phyloP scores from a whole-genome alignment of 768 basidiomycete species.

The Royoungia palumana region DNA sequence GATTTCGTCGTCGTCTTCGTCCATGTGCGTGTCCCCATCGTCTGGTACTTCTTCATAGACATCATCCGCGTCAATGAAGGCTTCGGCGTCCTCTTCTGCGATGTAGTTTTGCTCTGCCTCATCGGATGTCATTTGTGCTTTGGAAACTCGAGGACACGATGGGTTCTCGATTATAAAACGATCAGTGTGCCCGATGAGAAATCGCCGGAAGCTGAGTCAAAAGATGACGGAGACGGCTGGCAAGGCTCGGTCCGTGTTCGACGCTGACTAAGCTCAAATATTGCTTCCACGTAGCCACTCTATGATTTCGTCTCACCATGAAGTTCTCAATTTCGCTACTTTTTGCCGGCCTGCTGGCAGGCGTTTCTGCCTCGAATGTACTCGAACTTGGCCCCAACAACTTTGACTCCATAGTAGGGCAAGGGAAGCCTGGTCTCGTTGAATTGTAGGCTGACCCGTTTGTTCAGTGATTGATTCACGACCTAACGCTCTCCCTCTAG shows the following conservation, averaged over 20 bases:
- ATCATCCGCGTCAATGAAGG: constrained; percentile 66
- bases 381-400: constrained; percentile 71
- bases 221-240: no score
- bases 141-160: no score
- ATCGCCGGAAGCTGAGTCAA: constrained; percentile 20
- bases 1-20: constrained; percentile 66
- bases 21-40: constrained; percentile 69
- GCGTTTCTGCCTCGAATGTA: constrained; percentile 74
- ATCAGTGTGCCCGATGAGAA: constrained; percentile 19
- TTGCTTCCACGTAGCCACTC: constrained; percentile 28
- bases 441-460: constrained; percentile 69
- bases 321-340: constrained; percentile 54
- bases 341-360: constrained; percentile 51
- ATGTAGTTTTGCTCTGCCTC: constrained; percentile 37
- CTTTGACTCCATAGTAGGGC: constrained; percentile 73
- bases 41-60: constrained; percentile 61
- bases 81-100: constrained; percentile 47
- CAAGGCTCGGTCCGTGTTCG: not conserved
- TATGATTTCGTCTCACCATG: constrained; percentile 42
- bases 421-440: constrained; percentile 80
- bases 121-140: constrained; percentile 24
- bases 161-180: no score
- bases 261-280: constrained; percentile 23
- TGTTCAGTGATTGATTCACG: not conserved
- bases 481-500: constrained; percentile 34